Base-by-base conservation (phyloP, 441 rosid species). In the Pelargonium australe region DNA sequence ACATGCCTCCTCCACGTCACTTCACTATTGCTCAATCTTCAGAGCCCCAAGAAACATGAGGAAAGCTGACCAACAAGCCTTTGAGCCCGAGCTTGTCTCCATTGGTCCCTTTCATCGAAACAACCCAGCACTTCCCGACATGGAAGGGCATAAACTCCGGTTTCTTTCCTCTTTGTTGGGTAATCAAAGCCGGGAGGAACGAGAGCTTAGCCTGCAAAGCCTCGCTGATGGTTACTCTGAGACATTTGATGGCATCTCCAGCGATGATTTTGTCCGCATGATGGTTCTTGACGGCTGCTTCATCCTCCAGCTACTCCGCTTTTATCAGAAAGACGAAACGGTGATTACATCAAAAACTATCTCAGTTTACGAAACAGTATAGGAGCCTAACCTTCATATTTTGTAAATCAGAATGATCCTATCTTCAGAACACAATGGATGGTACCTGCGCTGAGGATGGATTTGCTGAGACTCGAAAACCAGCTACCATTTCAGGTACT, bases 251-350 rank as follows among this genome's bases (percentile, higher is more conserved):
- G 14, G 1, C 10, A 49, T 49, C n/a, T 49, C 55, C 16, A 12
- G 55, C 4, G 16, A 49, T 2, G 55, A 49, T 11, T 49, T 49
- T 49, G 55, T 49, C 55, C 55, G 16, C 14, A 49, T 49, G 55
- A 49, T 49, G 55, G 14, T 49, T 49, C 14, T 49, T 49, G 55
- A 49, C n/a, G 16, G 55, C 55, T 49, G 55, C 55, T 49, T 49
- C n/a, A 5, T 49, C 55, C 55, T 49, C 55, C 55, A 49, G 55
- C 55, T 49, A 13, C 55, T 49, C 13, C n/a, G 55, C 55, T 49
- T 49, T 11, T 49, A 49, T 14, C 55, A 49, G n/a, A 49, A 49
- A 11, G 55, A 49, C n/a, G 55, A 49, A 49, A 49, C 10, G 55
- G 55, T 49, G n/a, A 49, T 12, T 49, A 49, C 55, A 49, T 49